Evolutionary conservation across 345 rosid genomes (phyloP), one percentile per base, ranked within the genome.

Genomic region (Murraya koenigii): DNA sequence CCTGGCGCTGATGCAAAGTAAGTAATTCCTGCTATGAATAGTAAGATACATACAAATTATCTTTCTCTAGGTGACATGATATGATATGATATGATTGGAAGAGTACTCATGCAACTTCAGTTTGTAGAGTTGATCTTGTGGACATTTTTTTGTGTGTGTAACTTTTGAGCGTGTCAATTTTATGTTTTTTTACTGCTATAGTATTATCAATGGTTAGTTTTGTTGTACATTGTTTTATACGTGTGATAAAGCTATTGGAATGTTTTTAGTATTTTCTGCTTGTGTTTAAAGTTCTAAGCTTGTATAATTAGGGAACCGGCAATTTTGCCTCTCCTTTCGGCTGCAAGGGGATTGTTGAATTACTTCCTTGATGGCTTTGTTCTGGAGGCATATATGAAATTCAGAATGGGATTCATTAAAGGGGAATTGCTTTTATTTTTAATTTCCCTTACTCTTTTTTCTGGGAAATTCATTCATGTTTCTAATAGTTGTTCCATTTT

Each of bases 1-100:
- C 49, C 80, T 33, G 52, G 82, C 65, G 84, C 85, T 36, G 26
- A 82, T 13, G 88, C 82, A 8, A 89, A 80, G 92, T 86, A 85
- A 80, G 8, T 39, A 5, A 9, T 69, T 41, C 47, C 22, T 67
- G 22, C 39, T 39, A 17, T 15, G 1, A 61, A 11, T 61, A 52
- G 17, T 15, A 52, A 17, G 7, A 52, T 17, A 17, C 22, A 52
- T 52, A 17, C 20, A 17, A 17, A 17, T 19, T 17, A 15, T 52
- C 3, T 17, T 52, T 52, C 56, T 19, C 1, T 22, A 52, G 56
- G 56, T 52, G 56, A 52, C 22, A 52, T 52, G 56, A 52, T 19
- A 19, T 52, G 56, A 4, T 52, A 4, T 52, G 56, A 52, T 19
- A 19, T 52, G 56, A 4, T 52, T 5, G 7, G 56, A 52, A 52